Base-by-base conservation (phyloP, 208 protist species). In the Leishmania guyanensis region DNA sequence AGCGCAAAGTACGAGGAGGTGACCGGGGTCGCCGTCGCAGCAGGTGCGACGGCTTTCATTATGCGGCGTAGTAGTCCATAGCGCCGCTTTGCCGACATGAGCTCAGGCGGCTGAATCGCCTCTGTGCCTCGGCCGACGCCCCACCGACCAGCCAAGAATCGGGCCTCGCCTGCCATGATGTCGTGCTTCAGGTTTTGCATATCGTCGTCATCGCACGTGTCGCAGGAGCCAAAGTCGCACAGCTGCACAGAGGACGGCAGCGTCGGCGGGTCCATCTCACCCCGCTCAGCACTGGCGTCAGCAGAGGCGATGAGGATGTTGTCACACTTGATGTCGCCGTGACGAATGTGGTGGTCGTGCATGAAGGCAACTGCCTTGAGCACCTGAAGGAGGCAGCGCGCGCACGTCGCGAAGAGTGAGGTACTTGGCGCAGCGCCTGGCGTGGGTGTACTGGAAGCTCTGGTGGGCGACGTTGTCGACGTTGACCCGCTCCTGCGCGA, bases 201-300 rank as follows among this genome's bases (percentile, higher is more conserved):
- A 82, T 91, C 89, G 68, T 92, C 92, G 69, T 92, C 88, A 43
- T 84, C 88, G 72, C 88, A 88, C 22, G 86, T 88, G 71, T 97
- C 93, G 78, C 92, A 94, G 48, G 89, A 89, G 70, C 93, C 93
- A 81, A 97, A 95, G 86, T 97, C 93, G 76, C 90, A 89, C 10
- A 97, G 65, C 17, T 91, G 85, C 64, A 97, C 83, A 36, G 80
- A 77, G 58, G 72, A 69, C 20, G 92, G 92, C 77, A 95, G 58
- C 36, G 72, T 73, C 6, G 84, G 56, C 10, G 58, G 77, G 36
- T 77, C 64, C 51, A 81, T 33, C 8, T 72, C 68, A 36, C 53
- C 39, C 16, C 62, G 39, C 43, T 14, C 62, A 71, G 62, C 36
- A 66, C 53, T 46, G 29, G 20, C 36, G 33, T 79, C 76, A 16